phyloP scores from a whole-genome alignment of 2,329 filamentous ascomycete species.

The Nothophaeocryptopus gaeumannii region DNA sequence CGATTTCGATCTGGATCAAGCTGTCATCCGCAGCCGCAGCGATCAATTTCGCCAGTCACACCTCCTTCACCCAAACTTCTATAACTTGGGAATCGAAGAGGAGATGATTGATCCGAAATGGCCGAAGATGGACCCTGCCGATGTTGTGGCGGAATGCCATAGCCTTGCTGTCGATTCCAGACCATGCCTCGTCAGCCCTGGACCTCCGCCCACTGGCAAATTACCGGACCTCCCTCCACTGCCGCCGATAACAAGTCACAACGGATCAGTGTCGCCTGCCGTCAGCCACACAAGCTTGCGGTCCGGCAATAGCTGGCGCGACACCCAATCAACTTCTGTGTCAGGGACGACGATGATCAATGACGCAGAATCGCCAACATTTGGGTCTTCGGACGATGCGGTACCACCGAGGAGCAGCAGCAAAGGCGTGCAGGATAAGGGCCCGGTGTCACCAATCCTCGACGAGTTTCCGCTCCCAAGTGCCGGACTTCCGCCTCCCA shows the following conservation, averaged over 20 bases:
- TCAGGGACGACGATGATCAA: constrained; percentile 31
- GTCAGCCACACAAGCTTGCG: constrained; percentile 31
- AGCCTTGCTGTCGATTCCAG: constrained; percentile 56
- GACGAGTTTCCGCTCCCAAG: constrained; percentile 30
- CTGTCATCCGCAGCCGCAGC: constrained; percentile 71
- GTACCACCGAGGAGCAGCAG: constrained; percentile 19
- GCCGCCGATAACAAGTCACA: constrained; percentile 30
- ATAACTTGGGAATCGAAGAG: constrained; percentile 72
- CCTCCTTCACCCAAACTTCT: constrained; percentile 80
- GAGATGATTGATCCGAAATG: constrained; percentile 76
- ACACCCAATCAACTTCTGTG: constrained; percentile 53
- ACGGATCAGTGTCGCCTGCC: constrained; percentile 31
- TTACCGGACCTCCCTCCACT: constrained; percentile 46
- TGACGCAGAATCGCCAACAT: constrained; percentile 59
- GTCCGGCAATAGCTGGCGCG: constrained; percentile 50
- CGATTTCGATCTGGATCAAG: constrained; percentile 74
- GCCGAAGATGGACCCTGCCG: constrained; percentile 75
- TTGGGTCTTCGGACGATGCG: constrained; percentile 46
- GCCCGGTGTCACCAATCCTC: constrained; percentile 19
- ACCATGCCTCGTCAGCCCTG: constrained; percentile 44
- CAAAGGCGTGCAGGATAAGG: constrained; percentile 12
- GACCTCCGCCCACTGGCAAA: constrained; percentile 46
- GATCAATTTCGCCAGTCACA: constrained; percentile 72
- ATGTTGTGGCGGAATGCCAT: constrained; percentile 77
- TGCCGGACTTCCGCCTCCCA: background rate